phyloP scores from a whole-genome alignment of 2,329 filamentous ascomycete genomes.

The Cordyceps cicadae region DNA sequence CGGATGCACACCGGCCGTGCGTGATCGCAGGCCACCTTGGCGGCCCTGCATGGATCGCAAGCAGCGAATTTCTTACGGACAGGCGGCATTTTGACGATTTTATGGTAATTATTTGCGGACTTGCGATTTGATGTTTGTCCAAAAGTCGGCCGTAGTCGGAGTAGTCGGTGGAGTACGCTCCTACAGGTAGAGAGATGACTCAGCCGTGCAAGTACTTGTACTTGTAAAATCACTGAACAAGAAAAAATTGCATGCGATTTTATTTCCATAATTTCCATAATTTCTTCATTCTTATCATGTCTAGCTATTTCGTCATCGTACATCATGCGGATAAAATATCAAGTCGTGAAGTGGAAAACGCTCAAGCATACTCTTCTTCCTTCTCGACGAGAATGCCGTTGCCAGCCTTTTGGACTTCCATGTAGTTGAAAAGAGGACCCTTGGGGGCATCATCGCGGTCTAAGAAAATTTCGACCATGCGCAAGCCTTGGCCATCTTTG shows the following conservation, averaged over 20 bases:
- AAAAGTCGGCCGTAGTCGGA: not conserved
- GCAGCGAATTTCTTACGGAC: conserved; percentile 13
- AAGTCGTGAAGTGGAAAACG: not conserved
- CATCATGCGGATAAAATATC: not conserved
- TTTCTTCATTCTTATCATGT: not conserved
- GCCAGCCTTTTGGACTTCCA: conserved; percentile 14
- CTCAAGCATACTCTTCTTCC: not conserved
- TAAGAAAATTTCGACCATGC: conserved; percentile 26
- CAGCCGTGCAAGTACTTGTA: not conserved
- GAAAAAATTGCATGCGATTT: not conserved
- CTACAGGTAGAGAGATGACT: not conserved
- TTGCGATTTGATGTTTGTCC: not conserved
- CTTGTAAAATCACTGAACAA: not conserved
- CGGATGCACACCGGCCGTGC: conserved; percentile 20
- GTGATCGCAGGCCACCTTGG: conserved; percentile 22
- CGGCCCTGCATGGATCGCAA: conserved; percentile 22
- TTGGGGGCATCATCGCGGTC: conserved; percentile 24
- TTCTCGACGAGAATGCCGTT: conserved; percentile 8
- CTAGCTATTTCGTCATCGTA: not conserved
- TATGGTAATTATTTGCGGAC: not conserved
- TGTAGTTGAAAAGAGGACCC: conserved; percentile 16
- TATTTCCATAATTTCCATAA: not conserved
- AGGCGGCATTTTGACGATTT: conserved; percentile 6
- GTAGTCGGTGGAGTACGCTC: conserved; percentile 1
- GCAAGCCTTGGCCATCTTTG: conserved; percentile 18